A percentile compares a stretch with the other conserved stretches of the same genome.
These are phyloP conservation scores for Kodamaea suecica DNA, from an alignment of 1,139 yeast genomes.

Conservation along the genomic window DNA sequence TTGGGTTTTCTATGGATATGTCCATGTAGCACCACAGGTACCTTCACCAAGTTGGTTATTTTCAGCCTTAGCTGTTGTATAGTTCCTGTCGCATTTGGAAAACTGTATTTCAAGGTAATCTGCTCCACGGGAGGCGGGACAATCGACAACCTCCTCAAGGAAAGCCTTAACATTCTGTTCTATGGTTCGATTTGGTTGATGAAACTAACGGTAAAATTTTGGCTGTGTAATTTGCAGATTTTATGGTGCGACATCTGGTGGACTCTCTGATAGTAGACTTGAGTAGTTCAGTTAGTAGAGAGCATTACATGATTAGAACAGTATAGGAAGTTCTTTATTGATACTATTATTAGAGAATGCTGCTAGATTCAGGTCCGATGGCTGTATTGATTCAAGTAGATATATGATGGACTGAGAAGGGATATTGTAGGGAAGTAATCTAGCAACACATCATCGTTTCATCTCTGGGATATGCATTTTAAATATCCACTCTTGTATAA, in stretches of 20 bases:
- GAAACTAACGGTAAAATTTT: background rate
- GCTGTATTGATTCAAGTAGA: no score
- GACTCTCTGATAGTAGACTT: no score
- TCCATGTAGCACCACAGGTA: slow-evolving; percentile 52
- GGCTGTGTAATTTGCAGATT: background rate
- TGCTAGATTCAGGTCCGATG: no score
- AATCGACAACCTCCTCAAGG: background rate
- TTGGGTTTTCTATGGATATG: slow-evolving; percentile 78
- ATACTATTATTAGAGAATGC: no score
- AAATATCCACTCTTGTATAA: no score
- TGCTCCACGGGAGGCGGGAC: slow-evolving; percentile 4
- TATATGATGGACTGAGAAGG: no score
- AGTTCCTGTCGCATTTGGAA: slow-evolving; percentile 7
- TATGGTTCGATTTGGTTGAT: background rate
- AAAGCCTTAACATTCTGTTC: background rate
- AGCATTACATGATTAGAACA: no score
- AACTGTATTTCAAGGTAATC: slow-evolving; percentile 6
- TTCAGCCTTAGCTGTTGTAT: slow-evolving; percentile 2
- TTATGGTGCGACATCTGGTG: background rate
- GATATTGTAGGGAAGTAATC: no score
- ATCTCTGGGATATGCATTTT: no score
- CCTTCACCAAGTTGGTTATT: slow-evolving; percentile 1
- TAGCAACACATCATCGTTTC: no score
- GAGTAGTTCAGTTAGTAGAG: no score
- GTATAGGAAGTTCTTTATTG: no score